Conservation (phyloP, 108 stramenopile genomes). For the Pseudonitzschia pungens region DNA sequence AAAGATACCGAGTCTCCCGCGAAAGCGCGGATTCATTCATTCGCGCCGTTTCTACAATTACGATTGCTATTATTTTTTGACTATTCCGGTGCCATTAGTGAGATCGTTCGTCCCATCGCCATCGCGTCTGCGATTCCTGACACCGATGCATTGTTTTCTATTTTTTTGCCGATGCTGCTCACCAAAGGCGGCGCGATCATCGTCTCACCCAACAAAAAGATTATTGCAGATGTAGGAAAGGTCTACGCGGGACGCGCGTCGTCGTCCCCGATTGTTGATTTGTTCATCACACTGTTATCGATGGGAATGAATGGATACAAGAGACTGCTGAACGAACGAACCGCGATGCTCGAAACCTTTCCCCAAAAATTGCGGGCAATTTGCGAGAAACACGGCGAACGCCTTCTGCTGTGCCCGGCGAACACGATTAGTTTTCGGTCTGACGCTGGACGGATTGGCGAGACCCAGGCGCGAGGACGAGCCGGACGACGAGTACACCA, state of each 20-base stretch:
- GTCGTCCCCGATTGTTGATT: slow-evolving; percentile 89
- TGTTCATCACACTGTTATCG: slow-evolving; percentile 95
- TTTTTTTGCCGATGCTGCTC: neutral
- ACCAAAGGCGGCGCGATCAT: slow-evolving; percentile 84
- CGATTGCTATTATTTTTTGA: no score
- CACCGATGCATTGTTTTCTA: neutral
- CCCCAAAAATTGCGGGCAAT: slow-evolving; percentile 47
- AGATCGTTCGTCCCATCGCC: neutral
- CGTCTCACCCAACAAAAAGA: slow-evolving; percentile 62
- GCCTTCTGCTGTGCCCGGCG: slow-evolving; percentile 70
- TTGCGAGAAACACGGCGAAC: slow-evolving; percentile 84
- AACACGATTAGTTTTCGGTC: slow-evolving; percentile 97
- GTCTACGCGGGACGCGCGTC: slow-evolving; percentile 97
- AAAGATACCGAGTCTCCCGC: neutral
- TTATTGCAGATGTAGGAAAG: slow-evolving; percentile 83
- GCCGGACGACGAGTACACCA: slow-evolving; percentile 32
- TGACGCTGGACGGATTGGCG: slow-evolving; percentile 81
- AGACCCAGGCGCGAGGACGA: slow-evolving; percentile 32
- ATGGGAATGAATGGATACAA: slow-evolving; percentile 92
- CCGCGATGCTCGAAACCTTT: slow-evolving; percentile 52
- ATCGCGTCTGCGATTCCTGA: no score
- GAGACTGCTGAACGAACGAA: slow-evolving; percentile 60
- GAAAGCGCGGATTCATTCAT: no score
- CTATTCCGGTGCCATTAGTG: no score
- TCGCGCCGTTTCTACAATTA: no score